Conservation (phyloP, 257 asterid genomes). For the Forsythia viridissima region DNA sequence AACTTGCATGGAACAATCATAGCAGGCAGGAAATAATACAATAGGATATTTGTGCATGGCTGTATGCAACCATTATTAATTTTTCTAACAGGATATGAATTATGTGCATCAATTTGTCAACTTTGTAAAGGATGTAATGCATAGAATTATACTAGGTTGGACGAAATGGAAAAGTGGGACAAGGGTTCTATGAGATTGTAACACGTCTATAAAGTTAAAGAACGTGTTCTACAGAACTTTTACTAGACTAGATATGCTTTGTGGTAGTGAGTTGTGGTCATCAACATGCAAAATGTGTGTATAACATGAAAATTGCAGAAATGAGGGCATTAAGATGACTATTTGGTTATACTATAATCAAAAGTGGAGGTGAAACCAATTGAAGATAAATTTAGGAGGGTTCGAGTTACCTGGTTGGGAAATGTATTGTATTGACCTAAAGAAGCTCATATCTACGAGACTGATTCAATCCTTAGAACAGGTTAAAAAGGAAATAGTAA, state of each 20-base stretch:
- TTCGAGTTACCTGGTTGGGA: not conserved
- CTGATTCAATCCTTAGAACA: not conserved
- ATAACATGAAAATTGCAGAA: not conserved
- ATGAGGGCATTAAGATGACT: not conserved
- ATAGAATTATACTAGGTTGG: not conserved
- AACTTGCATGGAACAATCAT: not conserved
- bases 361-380: not conserved
- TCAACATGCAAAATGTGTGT: not conserved
- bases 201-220: not conserved
- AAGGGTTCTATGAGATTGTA: not conserved
- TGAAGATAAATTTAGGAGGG: not conserved
- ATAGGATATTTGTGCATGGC: not conserved
- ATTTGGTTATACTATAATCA: not conserved
- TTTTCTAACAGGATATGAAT: not conserved
- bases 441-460: not conserved
- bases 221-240: not conserved
- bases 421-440: too few relatives aligned
- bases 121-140: not conserved
- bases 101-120: not conserved
- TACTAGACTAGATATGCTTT: not conserved
- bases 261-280: not conserved
- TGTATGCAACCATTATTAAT: not conserved
- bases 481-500: not conserved
- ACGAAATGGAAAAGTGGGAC: not conserved
- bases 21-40: too few relatives aligned